A percentile compares a stretch with the other conserved stretches of the same genome.
Evolutionary conservation across 2,329 filamentous ascomycete species (phyloP).

Genomic region (Calonectria ilicicola): DNA sequence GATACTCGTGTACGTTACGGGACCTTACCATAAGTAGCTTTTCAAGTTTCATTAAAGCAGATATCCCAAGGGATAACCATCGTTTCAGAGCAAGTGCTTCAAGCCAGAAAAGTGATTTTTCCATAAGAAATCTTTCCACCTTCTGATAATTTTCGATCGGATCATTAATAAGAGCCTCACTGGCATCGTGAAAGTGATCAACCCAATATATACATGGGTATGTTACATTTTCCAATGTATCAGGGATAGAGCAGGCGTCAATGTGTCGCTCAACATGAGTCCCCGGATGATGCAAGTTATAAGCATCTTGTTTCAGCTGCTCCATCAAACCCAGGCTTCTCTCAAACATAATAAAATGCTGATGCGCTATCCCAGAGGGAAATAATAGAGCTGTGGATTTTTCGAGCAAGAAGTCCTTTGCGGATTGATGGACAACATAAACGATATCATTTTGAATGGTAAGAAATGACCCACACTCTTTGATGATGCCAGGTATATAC

Average conservation of each 20-base stretch:
- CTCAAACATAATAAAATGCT: no score
- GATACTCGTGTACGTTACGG: background rate
- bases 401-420: conserved; percentile 52
- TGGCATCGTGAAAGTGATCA: background rate
- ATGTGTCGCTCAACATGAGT: background rate
- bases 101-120: background rate
- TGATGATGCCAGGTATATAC: background rate
- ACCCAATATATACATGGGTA: background rate
- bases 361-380: no score
- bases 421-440: conserved; percentile 57
- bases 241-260: background rate
- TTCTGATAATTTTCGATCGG: background rate
- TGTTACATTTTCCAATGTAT: background rate
- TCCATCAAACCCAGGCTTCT: background rate
- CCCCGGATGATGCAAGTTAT: background rate
- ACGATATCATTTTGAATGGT: conserved; percentile 44
- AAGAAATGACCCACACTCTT: conserved; percentile 53
- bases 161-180: background rate
- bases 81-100: background rate
- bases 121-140: background rate
- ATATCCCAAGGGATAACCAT: background rate
- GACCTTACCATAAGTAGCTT: background rate
- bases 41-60: background rate
- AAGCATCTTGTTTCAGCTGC: background rate
- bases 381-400: no score